Percentiles rank a stretch among this genome's conserved stretches.
Conservation (phyloP, 345 rosid genomes). For the Fremontodendron californicum region DNA sequence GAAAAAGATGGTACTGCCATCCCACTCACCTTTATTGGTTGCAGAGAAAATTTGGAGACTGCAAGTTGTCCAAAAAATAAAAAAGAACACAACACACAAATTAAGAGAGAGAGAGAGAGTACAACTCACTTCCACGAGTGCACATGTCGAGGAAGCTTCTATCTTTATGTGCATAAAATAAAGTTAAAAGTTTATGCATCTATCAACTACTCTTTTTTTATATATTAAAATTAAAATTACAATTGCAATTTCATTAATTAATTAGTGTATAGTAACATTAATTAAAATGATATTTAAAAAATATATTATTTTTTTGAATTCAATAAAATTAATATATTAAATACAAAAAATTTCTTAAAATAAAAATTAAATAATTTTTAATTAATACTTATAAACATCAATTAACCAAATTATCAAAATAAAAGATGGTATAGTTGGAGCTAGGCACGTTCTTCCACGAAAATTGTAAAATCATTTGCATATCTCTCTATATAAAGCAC, state of each 20-base stretch:
- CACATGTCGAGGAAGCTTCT: constrained; percentile 68
- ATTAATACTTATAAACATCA: no score
- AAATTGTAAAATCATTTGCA: no score
- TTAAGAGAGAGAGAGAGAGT: constrained; percentile 19
- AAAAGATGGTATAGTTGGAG: no score
- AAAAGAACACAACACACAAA: constrained; percentile 41
- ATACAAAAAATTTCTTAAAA: no score
- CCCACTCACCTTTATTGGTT: constrained; percentile 35
- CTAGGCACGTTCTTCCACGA: no score
- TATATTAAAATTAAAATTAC: background rate
- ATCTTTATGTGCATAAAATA: constrained; percentile 27
- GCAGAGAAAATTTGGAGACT: constrained; percentile 35
- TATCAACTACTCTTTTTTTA: background rate
- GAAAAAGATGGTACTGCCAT: constrained; percentile 27
- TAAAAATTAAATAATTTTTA: no score
- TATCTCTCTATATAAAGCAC: no score
- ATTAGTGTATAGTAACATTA: no score
- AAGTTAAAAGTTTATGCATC: background rate
- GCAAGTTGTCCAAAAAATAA: constrained; percentile 65
- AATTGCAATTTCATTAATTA: background rate
- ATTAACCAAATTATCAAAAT: no score
- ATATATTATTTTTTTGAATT: no score
- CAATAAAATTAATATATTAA: no score
- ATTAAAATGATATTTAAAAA: no score
- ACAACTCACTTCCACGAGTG: constrained; percentile 47